Evolutionary conservation across 495 filamentous ascomycete genomes (phyloP), one percentile per base, ranked within the genome.

Genomic region (Trichoderma asperelloides): DNA sequence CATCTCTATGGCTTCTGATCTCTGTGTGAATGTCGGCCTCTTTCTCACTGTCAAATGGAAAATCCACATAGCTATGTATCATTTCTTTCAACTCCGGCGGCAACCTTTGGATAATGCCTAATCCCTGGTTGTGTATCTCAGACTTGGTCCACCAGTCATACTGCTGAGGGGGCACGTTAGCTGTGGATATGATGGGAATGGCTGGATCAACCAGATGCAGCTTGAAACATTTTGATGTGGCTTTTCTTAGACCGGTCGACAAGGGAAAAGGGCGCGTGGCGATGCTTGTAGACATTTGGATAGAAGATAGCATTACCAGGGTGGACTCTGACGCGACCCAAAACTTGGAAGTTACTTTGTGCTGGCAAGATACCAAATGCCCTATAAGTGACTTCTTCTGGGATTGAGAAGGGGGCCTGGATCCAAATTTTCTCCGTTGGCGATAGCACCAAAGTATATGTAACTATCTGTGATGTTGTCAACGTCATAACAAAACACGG

Each of bases 201-300:
- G 77, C 64, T 0, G 85, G 86, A 71, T 87, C 84, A 3, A 89
- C 79, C 6, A 89, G 74, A 70, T 81, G 87, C n/a, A 88, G 68
- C 0, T 81, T 83, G 2, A 88, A 73, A 66, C 87, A 81, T 66
- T 83, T 83, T 81, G 16, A 81, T 71, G 67, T 87, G 82, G 7
- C 85, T 85, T 0, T 80, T 79, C 68, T 79, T 81, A 0, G 80
- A 79, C 0, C 43, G 67, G 69, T 88, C 83, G 1, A 55, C 70
- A 4, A 87, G 78, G 0, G 62, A 67, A 70, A 87, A 87, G 0
- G 78, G 72, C 3, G 76, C 74, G 0, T 84, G 83, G 9, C 78
- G 77, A 68, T 88, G 84, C 55, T 87, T 85, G 47, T 64, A 28
- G 28, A 23, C 16, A 21, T 12, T 16, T 30, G 43, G 5, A 57